phyloP scores from a whole-genome alignment of 345 rosid genomes.

The Punica granatum region DNA sequence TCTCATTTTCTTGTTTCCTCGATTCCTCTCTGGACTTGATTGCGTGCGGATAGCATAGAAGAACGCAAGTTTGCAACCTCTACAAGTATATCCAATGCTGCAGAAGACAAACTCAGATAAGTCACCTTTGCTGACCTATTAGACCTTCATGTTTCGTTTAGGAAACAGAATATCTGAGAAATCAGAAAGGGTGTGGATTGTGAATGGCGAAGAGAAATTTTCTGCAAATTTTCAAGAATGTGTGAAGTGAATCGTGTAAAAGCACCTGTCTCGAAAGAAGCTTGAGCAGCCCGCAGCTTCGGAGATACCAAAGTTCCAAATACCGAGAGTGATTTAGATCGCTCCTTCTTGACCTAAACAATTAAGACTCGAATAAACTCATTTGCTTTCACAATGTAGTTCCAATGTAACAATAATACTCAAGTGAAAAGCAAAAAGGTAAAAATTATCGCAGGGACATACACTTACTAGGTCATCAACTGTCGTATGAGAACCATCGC shows the following conservation, averaged over 20 bases:
- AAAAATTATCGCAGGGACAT: not conserved
- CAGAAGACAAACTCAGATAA: not conserved
- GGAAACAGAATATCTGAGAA: not conserved
- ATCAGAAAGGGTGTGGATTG: not conserved
- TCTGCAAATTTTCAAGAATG: not conserved
- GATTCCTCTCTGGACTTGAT: constrained; percentile 28
- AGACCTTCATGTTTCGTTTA: not conserved
- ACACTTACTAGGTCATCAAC: constrained; percentile 42
- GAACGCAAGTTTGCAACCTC: constrained; percentile 72
- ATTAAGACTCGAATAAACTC: not conserved
- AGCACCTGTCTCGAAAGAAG: constrained; percentile 83
- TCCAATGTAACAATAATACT: not conserved
- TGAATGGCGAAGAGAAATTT: not conserved
- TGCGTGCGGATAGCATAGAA: constrained; percentile 42
- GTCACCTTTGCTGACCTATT: not conserved
- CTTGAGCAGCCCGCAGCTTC: constrained; percentile 71
- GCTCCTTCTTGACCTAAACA: constrained; percentile 57
- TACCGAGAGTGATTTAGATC: constrained; percentile 51
- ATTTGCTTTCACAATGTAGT: not conserved
- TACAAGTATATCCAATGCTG: constrained; percentile 76
- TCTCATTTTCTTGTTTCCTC: constrained; percentile 22
- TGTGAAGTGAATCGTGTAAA: not conserved
- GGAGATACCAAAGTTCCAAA: constrained; percentile 90
- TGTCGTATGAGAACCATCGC: constrained; percentile 13
- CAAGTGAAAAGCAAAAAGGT: not conserved